Evolutionary conservation across 305 asterid species (phyloP).

Genomic region (Plantago lanceolata): DNA sequence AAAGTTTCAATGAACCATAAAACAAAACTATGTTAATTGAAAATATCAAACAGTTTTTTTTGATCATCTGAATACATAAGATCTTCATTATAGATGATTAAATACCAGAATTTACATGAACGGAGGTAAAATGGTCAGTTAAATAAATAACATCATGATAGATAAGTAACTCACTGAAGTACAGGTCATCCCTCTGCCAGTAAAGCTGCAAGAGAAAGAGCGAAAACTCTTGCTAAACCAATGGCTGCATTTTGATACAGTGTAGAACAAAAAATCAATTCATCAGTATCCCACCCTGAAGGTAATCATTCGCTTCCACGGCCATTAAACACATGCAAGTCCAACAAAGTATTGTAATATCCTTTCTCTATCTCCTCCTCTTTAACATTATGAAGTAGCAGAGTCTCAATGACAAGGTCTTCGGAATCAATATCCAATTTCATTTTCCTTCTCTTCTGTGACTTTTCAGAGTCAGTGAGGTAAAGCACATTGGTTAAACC

Average conservation of each 20-base stretch:
- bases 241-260: neutral
- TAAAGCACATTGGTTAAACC: constrained; percentile 17
- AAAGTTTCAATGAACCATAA: too few species aligned
- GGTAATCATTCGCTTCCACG: constrained; percentile 22
- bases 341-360: constrained; percentile 67
- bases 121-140: too few species aligned
- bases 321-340: constrained; percentile 55
- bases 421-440: constrained; percentile 55
- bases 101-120: too few species aligned
- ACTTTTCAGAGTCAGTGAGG: constrained; percentile 23
- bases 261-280: neutral
- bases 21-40: too few species aligned
- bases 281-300: neutral
- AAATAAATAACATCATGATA: too few species aligned
- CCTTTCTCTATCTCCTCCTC: constrained; percentile 84
- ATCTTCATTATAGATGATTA: too few species aligned
- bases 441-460: constrained; percentile 35
- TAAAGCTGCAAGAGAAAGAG: neutral
- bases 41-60: too few species aligned
- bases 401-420: constrained; percentile 79
- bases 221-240: constrained; percentile 8
- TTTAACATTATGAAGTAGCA: constrained; percentile 64
- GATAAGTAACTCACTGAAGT: neutral
- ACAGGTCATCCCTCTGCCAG: neutral
- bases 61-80: too few species aligned